These are phyloP conservation scores for Coemansia nantahalensis DNA, from an alignment of 192 early-diverging fungal species.

Conservation along the genomic window DNA sequence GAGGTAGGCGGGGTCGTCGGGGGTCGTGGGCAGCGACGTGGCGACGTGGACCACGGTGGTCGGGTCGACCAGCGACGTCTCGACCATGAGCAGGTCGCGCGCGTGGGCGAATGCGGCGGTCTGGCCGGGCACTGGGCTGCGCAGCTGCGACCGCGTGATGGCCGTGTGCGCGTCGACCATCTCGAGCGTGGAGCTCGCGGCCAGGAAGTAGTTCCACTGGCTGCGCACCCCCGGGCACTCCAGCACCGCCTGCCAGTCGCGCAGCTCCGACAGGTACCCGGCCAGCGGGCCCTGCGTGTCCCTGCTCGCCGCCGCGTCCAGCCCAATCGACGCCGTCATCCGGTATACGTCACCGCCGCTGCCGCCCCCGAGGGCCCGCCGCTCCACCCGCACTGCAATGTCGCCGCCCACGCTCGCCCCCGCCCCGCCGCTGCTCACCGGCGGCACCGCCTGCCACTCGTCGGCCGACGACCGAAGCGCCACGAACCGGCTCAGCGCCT, in stretches of 20 bases:
- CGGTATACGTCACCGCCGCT: slow-evolving; percentile 29
- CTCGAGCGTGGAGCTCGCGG: slow-evolving; percentile 29
- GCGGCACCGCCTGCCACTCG: slow-evolving; percentile 32
- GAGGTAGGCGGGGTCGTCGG: slow-evolving; percentile 44
- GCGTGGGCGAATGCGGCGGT: slow-evolving; percentile 29
- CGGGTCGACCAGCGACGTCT: slow-evolving; percentile 51
- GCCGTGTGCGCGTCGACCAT: slow-evolving; percentile 49
- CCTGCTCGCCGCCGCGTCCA: slow-evolving; percentile 24
- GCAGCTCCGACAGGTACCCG: slow-evolving; percentile 43
- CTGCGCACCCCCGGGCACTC: slow-evolving; percentile 49
- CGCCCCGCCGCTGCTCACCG: slow-evolving; percentile 4
- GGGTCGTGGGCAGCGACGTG: slow-evolving; percentile 35
- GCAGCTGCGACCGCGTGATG: slow-evolving; percentile 32
- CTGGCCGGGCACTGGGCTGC: slow-evolving; percentile 40
- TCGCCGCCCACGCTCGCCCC: slow-evolving; percentile 29
- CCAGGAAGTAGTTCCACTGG: slow-evolving; percentile 48
- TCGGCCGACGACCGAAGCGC: slow-evolving; percentile 40
- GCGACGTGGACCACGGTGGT: slow-evolving; percentile 48
- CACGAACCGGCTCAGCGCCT: slow-evolving; percentile 45
- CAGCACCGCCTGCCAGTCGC: slow-evolving; percentile 52
- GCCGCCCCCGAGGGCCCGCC: slow-evolving; percentile 1
- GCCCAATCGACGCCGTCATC: slow-evolving; percentile 41
- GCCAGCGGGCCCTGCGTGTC: slow-evolving; percentile 47
- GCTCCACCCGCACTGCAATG: slow-evolving; percentile 33
- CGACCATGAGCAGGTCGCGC: slow-evolving; percentile 48